Percentiles rank a stretch among this genome's conserved stretches.
Conservation (phyloP, 2,329 filamentous ascomycete species). For the Aspergillus sclerotialis region DNA sequence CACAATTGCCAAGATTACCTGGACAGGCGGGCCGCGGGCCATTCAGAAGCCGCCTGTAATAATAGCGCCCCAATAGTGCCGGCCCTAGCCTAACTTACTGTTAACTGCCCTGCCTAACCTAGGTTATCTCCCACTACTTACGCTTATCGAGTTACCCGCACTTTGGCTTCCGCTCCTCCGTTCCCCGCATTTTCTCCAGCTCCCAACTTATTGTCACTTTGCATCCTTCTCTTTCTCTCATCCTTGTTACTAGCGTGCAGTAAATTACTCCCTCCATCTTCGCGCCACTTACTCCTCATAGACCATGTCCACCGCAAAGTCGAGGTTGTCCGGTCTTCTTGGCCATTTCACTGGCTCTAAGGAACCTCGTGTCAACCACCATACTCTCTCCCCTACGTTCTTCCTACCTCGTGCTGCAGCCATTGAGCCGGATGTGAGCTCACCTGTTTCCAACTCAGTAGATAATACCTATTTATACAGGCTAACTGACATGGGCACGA, state of each 20-base stretch:
- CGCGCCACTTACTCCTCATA: background rate
- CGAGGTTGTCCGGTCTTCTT: slow-evolving; percentile 22
- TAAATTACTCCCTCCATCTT: background rate
- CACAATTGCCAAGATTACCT: too few relatives aligned
- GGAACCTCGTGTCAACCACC: slow-evolving; percentile 33
- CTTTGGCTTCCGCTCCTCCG: background rate
- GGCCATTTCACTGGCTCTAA: slow-evolving; percentile 18
- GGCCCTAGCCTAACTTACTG: too few relatives aligned
- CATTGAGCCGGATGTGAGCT: slow-evolving; percentile 69
- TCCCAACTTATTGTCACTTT: background rate
- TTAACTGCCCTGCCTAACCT: too few relatives aligned
- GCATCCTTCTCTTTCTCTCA: slow-evolving; percentile 1
- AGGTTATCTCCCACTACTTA: too few relatives aligned
- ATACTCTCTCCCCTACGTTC: slow-evolving; percentile 73
- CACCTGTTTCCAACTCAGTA: background rate
- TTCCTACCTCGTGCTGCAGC: slow-evolving; percentile 79
- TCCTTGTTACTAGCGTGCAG: background rate
- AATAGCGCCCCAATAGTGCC: too few relatives aligned
- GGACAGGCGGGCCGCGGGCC: too few relatives aligned
- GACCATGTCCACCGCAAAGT: slow-evolving; percentile 18
- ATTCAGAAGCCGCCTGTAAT: too few relatives aligned
- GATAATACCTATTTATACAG: slow-evolving; percentile 1
- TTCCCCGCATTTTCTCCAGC: slow-evolving; percentile 1
- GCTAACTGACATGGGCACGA: background rate
- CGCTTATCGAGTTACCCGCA: too few relatives aligned